Conservation (phyloP, 2,329 filamentous ascomycete genomes). For the Fusarium ambrosium region DNA sequence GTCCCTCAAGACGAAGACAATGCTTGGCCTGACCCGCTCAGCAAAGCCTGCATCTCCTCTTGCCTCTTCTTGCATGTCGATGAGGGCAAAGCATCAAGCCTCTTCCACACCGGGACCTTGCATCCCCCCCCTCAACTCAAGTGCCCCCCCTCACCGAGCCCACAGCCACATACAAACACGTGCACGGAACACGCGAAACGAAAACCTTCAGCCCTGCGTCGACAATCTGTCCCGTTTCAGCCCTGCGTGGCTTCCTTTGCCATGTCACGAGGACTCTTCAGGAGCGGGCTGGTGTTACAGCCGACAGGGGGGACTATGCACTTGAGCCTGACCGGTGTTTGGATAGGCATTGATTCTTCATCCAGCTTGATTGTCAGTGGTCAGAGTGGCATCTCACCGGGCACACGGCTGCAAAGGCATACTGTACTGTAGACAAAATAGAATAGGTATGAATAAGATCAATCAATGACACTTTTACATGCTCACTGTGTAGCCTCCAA, state of each 20-base stretch:
- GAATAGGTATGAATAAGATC: constrained; percentile 5
- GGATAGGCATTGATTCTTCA: not conserved
- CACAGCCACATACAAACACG: constrained; percentile 4
- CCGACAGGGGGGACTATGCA: not conserved
- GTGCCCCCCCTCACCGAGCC: not conserved
- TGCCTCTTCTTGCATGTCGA: constrained; percentile 2
- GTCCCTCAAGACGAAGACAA: constrained; percentile 9
- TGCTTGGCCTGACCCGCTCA: constrained; percentile 2
- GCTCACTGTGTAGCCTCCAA: constrained; percentile 23
- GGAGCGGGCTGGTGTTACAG: not conserved
- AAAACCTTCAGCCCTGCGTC: constrained; percentile 32
- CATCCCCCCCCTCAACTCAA: constrained; percentile 3
- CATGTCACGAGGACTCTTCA: not conserved
- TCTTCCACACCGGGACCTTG: not conserved
- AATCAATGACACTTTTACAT: constrained; percentile 20
- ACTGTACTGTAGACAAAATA: not conserved
- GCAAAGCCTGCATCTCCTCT: not conserved
- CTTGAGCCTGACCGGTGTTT: not conserved
- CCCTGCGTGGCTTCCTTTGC: constrained; percentile 26
- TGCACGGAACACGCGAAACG: constrained; percentile 16
- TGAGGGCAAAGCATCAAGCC: not conserved
- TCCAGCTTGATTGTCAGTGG: not conserved
- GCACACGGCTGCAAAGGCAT: not conserved
- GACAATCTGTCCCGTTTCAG: constrained; percentile 12
- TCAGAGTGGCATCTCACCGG: not conserved